Percentiles rank a stretch among this genome's conserved stretches.
Evolutionary conservation across 2,329 filamentous ascomycete genomes (phyloP).

Genomic region (Cercospora sesami): DNA sequence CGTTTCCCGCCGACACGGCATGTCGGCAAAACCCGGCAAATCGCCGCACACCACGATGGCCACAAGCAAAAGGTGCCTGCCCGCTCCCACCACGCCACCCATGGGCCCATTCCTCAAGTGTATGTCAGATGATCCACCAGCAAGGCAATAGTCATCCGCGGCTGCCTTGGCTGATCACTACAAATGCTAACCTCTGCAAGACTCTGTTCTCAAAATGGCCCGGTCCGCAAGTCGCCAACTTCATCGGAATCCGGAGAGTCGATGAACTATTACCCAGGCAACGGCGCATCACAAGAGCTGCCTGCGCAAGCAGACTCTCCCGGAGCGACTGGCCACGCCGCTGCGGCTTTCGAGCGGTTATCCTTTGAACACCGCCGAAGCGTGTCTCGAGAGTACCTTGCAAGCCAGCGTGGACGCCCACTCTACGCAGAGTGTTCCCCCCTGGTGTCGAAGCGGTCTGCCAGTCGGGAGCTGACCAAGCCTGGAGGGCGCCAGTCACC

Average conservation of each 20-base stretch:
- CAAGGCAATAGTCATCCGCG: background rate
- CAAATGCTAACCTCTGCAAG: conserved; percentile 4
- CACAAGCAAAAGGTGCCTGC: background rate
- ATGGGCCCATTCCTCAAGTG: background rate
- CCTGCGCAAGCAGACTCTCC: conserved; percentile 14
- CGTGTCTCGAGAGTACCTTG: background rate
- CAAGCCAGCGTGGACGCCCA: conserved; percentile 1
- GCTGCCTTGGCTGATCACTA: background rate
- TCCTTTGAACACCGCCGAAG: conserved; percentile 6
- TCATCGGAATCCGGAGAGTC: conserved; percentile 18
- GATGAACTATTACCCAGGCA: conserved; percentile 19
- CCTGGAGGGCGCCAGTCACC: conserved; percentile 13
- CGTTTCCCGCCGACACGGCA: background rate
- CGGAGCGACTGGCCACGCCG: background rate
- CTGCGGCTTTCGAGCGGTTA: conserved; percentile 3
- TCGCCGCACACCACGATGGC: background rate
- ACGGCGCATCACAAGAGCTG: conserved; percentile 22
- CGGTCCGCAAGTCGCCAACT: conserved; percentile 4
- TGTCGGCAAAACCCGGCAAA: background rate
- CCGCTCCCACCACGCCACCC: background rate
- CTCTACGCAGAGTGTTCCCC: background rate
- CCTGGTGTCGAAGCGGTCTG: conserved; percentile 11
- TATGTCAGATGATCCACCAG: background rate
- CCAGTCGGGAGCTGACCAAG: conserved; percentile 7
- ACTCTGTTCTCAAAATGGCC: background rate